Percentiles rank a stretch among this genome's conserved stretches.
phyloP scores from a whole-genome alignment of 495 filamentous ascomycete species.

The Trichocladium antarcticum region DNA sequence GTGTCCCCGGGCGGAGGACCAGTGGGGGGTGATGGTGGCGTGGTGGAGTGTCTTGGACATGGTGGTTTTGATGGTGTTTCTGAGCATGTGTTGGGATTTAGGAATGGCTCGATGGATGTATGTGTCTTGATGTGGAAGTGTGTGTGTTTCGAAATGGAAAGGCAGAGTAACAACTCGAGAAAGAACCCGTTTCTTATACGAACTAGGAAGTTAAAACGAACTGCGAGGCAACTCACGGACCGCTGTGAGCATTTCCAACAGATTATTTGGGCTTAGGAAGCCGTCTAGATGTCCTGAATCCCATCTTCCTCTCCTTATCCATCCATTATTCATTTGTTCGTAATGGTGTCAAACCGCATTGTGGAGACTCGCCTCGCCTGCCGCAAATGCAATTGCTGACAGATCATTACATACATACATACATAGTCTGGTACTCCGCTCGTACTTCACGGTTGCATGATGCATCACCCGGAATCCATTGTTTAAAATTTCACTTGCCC shows the following conservation, averaged over 20 bases:
- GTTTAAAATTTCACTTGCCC: too few relatives aligned
- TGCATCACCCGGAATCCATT: too few relatives aligned
- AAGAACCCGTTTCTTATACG: background rate
- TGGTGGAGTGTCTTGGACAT: conserved; percentile 49
- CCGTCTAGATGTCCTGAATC: too few relatives aligned
- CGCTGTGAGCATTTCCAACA: background rate
- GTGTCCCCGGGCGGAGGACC: conserved; percentile 54
- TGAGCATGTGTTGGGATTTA: background rate
- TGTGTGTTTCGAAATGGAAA: background rate
- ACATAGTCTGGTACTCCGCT: too few relatives aligned
- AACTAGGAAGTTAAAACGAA: background rate
- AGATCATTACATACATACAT: conserved; percentile 11
- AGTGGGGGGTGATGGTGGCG: conserved; percentile 53
- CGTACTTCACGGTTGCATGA: too few relatives aligned
- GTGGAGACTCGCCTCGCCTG: too few relatives aligned
- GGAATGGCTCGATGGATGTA: background rate
- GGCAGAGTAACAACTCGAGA: background rate
- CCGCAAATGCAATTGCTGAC: conserved; percentile 12
- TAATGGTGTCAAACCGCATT: too few relatives aligned
- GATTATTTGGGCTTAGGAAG: too few relatives aligned
- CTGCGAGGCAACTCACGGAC: background rate
- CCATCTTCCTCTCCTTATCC: too few relatives aligned
- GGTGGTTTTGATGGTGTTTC: conserved; percentile 26
- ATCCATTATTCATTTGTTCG: too few relatives aligned
- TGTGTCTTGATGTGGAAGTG: conserved; percentile 6